Conservation (phyloP, 2,329 filamentous ascomycete species). For the Phaeosphaeriaceae sp. region DNA sequence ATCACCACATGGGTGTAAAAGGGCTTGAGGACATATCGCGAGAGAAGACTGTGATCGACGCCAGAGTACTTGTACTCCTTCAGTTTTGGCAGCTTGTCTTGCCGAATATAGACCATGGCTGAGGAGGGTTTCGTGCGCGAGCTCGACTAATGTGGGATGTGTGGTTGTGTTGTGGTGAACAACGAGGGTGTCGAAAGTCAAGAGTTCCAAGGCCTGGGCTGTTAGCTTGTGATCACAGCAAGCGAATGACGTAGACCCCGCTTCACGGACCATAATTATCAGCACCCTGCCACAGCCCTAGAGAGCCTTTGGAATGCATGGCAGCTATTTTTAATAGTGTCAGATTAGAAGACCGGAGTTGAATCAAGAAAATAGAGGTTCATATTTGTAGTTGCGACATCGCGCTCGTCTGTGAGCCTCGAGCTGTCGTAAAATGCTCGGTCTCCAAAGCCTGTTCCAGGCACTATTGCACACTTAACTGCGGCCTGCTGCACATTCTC, state of each 20-base stretch:
- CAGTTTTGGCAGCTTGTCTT: slow-evolving; percentile 85
- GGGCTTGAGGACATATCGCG: slow-evolving; percentile 93
- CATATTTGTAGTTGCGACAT: neutral
- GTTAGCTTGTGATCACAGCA: slow-evolving; percentile 33
- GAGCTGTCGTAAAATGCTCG: neutral
- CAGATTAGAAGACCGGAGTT: neutral
- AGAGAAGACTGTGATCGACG: slow-evolving; percentile 88
- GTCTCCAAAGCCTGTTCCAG: neutral
- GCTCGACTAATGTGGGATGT: neutral
- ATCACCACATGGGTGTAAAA: slow-evolving; percentile 97
- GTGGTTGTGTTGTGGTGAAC: slow-evolving; percentile 17
- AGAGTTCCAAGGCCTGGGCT: slow-evolving; percentile 13
- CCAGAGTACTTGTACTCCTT: slow-evolving; percentile 95
- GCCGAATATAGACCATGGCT: slow-evolving; percentile 91
- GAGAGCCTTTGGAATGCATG: too few species aligned
- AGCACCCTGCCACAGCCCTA: neutral
- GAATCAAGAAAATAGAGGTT: neutral
- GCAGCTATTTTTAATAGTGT: neutral
- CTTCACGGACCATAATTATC: too few species aligned
- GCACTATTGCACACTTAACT: neutral
- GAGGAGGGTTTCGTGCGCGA: slow-evolving; percentile 3
- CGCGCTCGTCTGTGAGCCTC: neutral
- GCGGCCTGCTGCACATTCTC: slow-evolving; percentile 28
- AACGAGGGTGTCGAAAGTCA: slow-evolving; percentile 10
- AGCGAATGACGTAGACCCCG: slow-evolving; percentile 38